phyloP scores from a whole-genome alignment of 148 eudicot genomes.

The Limonium bicolor region DNA sequence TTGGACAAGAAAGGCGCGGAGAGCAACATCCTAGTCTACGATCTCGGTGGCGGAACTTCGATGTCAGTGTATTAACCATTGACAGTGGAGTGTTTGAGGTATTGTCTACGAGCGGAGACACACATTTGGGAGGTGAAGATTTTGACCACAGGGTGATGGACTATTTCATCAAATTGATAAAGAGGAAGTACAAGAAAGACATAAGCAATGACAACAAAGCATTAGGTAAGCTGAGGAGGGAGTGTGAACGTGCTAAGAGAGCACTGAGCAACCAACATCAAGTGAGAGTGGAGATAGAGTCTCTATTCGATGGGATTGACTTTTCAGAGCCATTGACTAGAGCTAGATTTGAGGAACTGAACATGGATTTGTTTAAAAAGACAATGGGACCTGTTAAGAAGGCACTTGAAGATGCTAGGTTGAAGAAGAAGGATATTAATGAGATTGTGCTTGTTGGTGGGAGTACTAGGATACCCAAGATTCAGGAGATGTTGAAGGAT shows the following conservation, averaged over 20 bases:
- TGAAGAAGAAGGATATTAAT: not conserved
- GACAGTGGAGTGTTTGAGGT: not conserved
- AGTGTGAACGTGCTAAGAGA: not conserved
- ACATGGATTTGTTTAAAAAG: not conserved
- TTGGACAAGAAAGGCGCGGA: conserved; percentile 2
- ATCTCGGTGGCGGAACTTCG: conserved; percentile 1
- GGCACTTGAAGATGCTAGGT: not conserved
- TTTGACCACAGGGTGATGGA: conserved; percentile 3
- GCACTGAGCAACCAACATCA: conserved; percentile 2
- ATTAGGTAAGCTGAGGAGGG: not conserved
- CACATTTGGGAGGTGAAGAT: conserved; percentile 2
- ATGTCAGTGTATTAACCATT: not conserved
- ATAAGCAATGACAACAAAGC: not conserved
- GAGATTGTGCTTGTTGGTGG: conserved; percentile 6
- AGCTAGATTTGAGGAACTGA: not conserved
- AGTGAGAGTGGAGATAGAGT: conserved; percentile 4
- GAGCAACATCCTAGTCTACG: conserved; percentile 2
- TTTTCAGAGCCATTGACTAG: conserved; percentile 1
- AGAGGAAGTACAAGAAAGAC: conserved; percentile 1
- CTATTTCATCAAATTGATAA: not conserved
- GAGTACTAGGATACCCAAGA: not conserved
- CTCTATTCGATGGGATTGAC: not conserved
- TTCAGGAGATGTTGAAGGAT: conserved; percentile 1
- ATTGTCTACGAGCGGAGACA: not conserved
- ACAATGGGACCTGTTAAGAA: not conserved